phyloP scores from a whole-genome alignment of 2,329 filamentous ascomycete genomes.

The Biscogniauxia sp. region DNA sequence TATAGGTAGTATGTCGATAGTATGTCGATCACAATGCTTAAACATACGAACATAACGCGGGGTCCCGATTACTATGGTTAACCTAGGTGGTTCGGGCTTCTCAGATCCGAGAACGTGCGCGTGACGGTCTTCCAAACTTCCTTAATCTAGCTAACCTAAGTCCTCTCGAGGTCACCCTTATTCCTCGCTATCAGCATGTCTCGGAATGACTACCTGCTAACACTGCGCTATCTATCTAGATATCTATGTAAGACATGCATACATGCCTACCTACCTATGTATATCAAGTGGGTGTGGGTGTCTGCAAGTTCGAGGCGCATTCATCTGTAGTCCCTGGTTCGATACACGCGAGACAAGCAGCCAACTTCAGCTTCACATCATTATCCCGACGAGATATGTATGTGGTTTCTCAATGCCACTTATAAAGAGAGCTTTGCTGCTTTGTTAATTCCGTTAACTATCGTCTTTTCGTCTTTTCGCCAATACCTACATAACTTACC shows the following conservation, averaged over 20 bases:
- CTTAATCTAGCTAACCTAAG: neutral
- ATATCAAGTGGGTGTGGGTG: too few relatives aligned
- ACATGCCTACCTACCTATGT: too few relatives aligned
- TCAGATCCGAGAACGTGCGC: neutral
- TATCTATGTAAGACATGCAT: neutral
- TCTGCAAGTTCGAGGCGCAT: too few relatives aligned
- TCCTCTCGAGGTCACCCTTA: too few relatives aligned
- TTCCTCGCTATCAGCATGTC: neutral
- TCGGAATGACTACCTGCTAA: neutral
- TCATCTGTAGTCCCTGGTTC: too few relatives aligned
- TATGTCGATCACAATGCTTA: neutral
- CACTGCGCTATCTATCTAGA: too few relatives aligned
- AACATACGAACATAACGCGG: neutral
- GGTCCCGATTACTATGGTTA: neutral
- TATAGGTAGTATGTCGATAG: neutral
- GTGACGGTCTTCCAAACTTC: neutral
- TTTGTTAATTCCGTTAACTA: neutral
- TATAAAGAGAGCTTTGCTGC: neutral
- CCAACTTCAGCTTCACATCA: too few relatives aligned
- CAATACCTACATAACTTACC: neutral
- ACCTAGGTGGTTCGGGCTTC: neutral
- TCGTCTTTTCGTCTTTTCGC: neutral
- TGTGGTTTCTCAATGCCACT: too few relatives aligned
- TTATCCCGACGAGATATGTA: too few relatives aligned
- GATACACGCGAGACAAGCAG: too few relatives aligned